These are phyloP conservation scores for Gamsiella multidivaricata DNA, from an alignment of 192 early-diverging fungal species.

Conservation along the genomic window DNA sequence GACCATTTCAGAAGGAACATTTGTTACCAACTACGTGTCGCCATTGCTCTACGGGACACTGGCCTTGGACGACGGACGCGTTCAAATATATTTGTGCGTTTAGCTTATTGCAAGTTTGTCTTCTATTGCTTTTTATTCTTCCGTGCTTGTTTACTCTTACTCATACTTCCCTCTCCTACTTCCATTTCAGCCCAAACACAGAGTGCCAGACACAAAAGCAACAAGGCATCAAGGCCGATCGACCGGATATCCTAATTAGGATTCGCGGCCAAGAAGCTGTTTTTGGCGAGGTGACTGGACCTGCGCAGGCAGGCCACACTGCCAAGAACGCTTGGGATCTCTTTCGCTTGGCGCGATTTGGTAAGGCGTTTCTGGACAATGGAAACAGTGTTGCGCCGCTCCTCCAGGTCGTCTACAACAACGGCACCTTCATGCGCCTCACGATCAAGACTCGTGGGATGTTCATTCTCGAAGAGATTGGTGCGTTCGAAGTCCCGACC, in stretches of 20 bases:
- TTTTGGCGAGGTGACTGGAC: slow-evolving; percentile 18
- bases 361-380: slow-evolving; percentile 11
- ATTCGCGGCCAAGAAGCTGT: slow-evolving; percentile 7
- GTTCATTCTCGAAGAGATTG: slow-evolving; percentile 18
- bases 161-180: no score
- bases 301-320: not conserved
- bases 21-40: slow-evolving; percentile 2
- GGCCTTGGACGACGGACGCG: slow-evolving; percentile 1
- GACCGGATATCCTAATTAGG: slow-evolving; percentile 12
- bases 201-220: slow-evolving; percentile 16
- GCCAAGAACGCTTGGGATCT: slow-evolving; percentile 14
- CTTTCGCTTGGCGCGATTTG: not conserved
- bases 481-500: slow-evolving; percentile 4
- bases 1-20: slow-evolving; percentile 3
- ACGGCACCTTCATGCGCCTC: slow-evolving; percentile 10
- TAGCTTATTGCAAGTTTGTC: not conserved
- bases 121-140: slow-evolving; percentile 1
- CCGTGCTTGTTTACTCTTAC: no score
- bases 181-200: slow-evolving; percentile 5
- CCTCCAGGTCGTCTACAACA: slow-evolving; percentile 9
- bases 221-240: slow-evolving; percentile 15
- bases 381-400: slow-evolving; percentile 8
- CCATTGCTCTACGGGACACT: not conserved
- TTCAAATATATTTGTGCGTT: not conserved
- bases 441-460: slow-evolving; percentile 13